phyloP scores from a whole-genome alignment of 371 early-diverging fungal species.

The Mycotypha africana region DNA sequence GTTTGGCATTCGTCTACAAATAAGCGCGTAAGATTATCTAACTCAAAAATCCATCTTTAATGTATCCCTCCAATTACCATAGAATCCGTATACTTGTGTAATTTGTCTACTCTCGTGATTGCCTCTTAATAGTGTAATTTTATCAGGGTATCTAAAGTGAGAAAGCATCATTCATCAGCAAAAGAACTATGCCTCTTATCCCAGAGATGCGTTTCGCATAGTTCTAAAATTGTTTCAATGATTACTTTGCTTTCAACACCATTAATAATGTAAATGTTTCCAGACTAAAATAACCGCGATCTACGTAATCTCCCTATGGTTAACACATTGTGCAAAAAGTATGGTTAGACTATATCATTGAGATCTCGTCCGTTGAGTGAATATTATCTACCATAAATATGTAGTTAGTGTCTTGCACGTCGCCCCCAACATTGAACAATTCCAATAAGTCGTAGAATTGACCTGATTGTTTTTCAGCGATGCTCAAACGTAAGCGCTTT shows the following conservation, averaged over 20 bases:
- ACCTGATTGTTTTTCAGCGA: conserved; percentile 44
- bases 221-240: too few species aligned
- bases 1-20: conserved; percentile 97
- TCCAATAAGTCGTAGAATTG: conserved; percentile 99
- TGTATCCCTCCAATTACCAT: conserved; percentile 38
- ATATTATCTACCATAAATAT: conserved; percentile 83
- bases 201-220: too few species aligned
- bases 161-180: too few species aligned
- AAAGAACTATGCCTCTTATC: too few species aligned
- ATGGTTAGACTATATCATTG: not conserved
- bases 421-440: conserved; percentile 97
- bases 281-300: conserved; percentile 99
- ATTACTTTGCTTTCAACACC: conserved; percentile 92
- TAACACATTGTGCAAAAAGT: not conserved
- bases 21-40: not conserved
- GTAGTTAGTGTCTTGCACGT: conserved; percentile 98
- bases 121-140: conserved; percentile 97
- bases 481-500: too few species aligned
- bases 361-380: not conserved
- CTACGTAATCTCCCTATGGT: conserved; percentile 98
- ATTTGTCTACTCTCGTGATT: conserved; percentile 99
- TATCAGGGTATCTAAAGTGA: conserved; percentile 62
- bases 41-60: too few species aligned
- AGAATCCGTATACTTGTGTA: conserved; percentile 99
- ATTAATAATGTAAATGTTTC: conserved; percentile 98